These are phyloP conservation scores for Thielaviopsis populi DNA, from an alignment of 2,329 filamentous ascomycete species.

Conservation along the genomic window DNA sequence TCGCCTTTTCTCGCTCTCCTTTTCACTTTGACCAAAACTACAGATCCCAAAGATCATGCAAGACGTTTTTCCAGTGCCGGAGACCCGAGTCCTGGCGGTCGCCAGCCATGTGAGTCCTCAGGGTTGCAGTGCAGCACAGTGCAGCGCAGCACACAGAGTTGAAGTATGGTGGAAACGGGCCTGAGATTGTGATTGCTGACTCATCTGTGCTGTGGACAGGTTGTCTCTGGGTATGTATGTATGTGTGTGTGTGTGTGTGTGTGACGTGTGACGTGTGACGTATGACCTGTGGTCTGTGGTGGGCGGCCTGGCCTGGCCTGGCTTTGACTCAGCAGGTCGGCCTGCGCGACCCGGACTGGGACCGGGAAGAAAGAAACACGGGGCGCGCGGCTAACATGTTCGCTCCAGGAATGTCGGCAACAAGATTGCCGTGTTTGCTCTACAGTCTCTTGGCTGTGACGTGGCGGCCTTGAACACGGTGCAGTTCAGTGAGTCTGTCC, in stretches of 20 bases:
- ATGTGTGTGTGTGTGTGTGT: conserved; percentile 18
- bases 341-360: neutral
- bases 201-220: conserved; percentile 22
- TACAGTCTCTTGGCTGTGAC: conserved; percentile 88
- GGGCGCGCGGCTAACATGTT: neutral
- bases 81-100: conserved; percentile 63
- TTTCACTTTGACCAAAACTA: neutral
- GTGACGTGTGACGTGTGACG: too few relatives aligned
- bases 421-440: conserved; percentile 87
- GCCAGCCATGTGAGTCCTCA: conserved; percentile 76
- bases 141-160: neutral
- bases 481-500: conserved; percentile 63
- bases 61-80: conserved; percentile 28
- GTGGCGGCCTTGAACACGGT: conserved; percentile 92
- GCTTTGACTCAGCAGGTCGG: neutral
- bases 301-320: neutral
- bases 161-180: neutral
- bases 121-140: neutral
- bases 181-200: neutral
- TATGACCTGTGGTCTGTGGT: too few relatives aligned
- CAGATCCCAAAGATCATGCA: conserved; percentile 18
- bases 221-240: conserved; percentile 29
- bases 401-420: conserved; percentile 70
- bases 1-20: too few relatives aligned
- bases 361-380: neutral